Percentiles rank a stretch among this genome's conserved stretches.
These are phyloP conservation scores for Tetrahymena borealis DNA, from an alignment of 73 alveolate species.

Conservation along the genomic window DNA sequence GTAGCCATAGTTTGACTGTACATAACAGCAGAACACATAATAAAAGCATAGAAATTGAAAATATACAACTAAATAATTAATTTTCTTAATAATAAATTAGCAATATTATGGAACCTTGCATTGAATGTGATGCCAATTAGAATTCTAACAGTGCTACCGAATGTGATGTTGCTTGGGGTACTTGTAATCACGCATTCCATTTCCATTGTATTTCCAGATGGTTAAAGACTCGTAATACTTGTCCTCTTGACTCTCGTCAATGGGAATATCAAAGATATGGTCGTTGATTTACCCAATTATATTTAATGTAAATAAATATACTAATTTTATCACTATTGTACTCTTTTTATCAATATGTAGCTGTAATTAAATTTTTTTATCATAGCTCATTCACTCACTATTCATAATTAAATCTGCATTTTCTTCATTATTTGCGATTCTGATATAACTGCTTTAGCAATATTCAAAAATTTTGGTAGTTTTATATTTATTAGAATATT, in stretches of 20 bases:
- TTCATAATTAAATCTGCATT: too few relatives aligned
- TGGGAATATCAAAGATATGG: constrained; percentile 46
- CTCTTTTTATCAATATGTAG: too few relatives aligned
- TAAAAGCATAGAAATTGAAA: too few relatives aligned
- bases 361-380: too few relatives aligned
- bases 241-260: constrained; percentile 35
- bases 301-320: too few relatives aligned
- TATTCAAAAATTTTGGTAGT: too few relatives aligned
- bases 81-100: background rate
- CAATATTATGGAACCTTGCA: constrained; percentile 62
- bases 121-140: constrained; percentile 94
- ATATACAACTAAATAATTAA: background rate
- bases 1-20: background rate
- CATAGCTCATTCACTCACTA: too few relatives aligned
- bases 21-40: too few relatives aligned
- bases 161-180: constrained; percentile 99
- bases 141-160: constrained; percentile 70
- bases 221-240: constrained; percentile 88
- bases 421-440: too few relatives aligned
- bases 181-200: constrained; percentile 94
- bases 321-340: too few relatives aligned
- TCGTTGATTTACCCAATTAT: constrained; percentile 10
- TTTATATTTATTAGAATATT: too few relatives aligned
- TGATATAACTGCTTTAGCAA: too few relatives aligned
- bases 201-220: constrained; percentile 98